A percentile compares a stretch with the other conserved stretches of the same genome.
Conservation (phyloP, 805 yeast genomes). For the Candida silvatica region DNA sequence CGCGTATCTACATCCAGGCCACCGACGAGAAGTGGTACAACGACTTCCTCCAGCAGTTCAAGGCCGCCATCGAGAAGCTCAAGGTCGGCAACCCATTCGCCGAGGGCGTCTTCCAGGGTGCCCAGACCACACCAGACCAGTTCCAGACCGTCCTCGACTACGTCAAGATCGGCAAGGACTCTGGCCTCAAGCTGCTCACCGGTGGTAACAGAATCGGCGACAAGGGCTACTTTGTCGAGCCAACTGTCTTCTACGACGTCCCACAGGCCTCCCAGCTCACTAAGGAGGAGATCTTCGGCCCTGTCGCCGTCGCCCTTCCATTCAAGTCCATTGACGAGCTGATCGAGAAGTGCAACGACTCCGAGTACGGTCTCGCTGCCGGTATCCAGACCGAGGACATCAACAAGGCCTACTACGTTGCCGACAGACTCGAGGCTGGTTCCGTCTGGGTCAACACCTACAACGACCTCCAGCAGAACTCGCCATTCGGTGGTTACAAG, state of each 20-base stretch:
- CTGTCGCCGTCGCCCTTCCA: slow-evolving; percentile 64
- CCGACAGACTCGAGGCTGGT: slow-evolving; percentile 64
- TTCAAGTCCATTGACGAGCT: slow-evolving; percentile 63
- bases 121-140: slow-evolving; percentile 66
- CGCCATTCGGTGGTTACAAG: slow-evolving; percentile 78
- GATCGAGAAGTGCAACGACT: slow-evolving; percentile 55
- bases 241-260: slow-evolving; percentile 69
- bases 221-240: slow-evolving; percentile 66
- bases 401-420: slow-evolving; percentile 52
- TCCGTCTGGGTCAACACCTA: slow-evolving; percentile 77
- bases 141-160: slow-evolving; percentile 60
- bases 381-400: slow-evolving; percentile 65
- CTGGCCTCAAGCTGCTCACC: slow-evolving; percentile 58
- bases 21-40: slow-evolving; percentile 45
- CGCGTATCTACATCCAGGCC: slow-evolving; percentile 70
- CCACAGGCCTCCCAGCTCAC: slow-evolving; percentile 53
- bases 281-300: slow-evolving; percentile 73
- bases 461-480: slow-evolving; percentile 65
- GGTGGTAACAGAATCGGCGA: slow-evolving; percentile 63
- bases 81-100: slow-evolving; percentile 76
- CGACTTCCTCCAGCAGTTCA: slow-evolving; percentile 48
- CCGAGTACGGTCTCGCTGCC: slow-evolving; percentile 74
- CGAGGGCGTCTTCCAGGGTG: slow-evolving; percentile 62
- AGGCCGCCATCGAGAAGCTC: slow-evolving; percentile 46
- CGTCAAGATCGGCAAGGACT: slow-evolving; percentile 56